A percentile compares a stretch with the other conserved stretches of the same genome.
Evolutionary conservation across 495 filamentous ascomycete species (phyloP).

Genomic region (Lentithecium fluviatile): DNA sequence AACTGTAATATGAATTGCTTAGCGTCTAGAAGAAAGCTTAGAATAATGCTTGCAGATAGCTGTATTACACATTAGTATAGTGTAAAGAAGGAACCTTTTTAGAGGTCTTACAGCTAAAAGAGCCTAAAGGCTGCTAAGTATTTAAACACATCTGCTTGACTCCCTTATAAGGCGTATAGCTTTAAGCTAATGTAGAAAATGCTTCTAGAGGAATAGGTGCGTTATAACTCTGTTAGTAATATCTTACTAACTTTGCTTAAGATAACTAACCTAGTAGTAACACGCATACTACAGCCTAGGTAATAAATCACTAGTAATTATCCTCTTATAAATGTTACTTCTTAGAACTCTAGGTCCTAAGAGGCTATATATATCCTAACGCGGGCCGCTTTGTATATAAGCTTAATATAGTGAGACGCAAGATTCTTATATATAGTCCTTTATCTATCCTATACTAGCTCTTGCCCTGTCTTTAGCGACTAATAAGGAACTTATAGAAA

Average conservation of each 20-base stretch:
- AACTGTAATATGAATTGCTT: conserved; percentile 42
- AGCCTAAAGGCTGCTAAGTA: background rate
- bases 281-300: conserved; percentile 46
- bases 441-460: conserved; percentile 46
- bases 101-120: background rate
- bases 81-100: conserved; percentile 5
- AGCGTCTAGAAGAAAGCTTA: conserved; percentile 42
- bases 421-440: conserved; percentile 41
- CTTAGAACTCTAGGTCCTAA: conserved; percentile 30
- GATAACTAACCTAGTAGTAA: too few relatives aligned
- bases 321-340: conserved; percentile 42
- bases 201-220: conserved; percentile 41
- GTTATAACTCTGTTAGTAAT: conserved; percentile 35
- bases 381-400: conserved; percentile 38
- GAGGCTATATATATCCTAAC: conserved; percentile 47
- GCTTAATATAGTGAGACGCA: conserved; percentile 40
- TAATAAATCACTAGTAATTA: conserved; percentile 48
- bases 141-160: background rate
- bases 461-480: conserved; percentile 24
- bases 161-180: conserved; percentile 43
- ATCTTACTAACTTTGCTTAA: conserved; percentile 37
- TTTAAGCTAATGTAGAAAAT: conserved; percentile 54
- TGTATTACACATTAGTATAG: conserved; percentile 9
- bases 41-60: conserved; percentile 4
- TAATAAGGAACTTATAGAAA: conserved; percentile 54